phyloP scores from a whole-genome alignment of 2,329 filamentous ascomycete genomes.

The Venturia oleaginea region DNA sequence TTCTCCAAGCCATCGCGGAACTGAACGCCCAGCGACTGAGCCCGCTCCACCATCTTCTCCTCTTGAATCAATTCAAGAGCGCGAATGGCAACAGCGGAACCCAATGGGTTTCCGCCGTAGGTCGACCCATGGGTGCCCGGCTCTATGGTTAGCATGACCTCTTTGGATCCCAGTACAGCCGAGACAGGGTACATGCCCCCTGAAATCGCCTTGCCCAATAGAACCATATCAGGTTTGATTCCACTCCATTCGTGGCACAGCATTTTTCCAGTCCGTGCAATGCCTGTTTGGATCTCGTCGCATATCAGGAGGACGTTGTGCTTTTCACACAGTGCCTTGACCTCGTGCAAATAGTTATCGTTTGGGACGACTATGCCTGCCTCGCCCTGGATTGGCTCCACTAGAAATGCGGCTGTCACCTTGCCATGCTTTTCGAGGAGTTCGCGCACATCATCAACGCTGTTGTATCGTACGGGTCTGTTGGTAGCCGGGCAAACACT shows the following conservation, averaged over 20 bases:
- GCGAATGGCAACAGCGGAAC: slow-evolving; percentile 89
- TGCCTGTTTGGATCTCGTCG: slow-evolving; percentile 97
- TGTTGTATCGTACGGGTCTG: slow-evolving; percentile 76
- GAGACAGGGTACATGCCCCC: slow-evolving; percentile 99
- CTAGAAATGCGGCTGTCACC: slow-evolving; percentile 83
- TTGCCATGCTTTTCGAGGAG: slow-evolving; percentile 72
- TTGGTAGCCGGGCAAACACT: slow-evolving; percentile 66
- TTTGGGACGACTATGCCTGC: slow-evolving; percentile 93
- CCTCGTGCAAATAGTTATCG: slow-evolving; percentile 73
- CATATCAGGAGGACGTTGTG: slow-evolving; percentile 94
- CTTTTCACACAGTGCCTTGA: slow-evolving; percentile 81
- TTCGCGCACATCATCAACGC: slow-evolving; percentile 68
- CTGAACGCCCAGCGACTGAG: slow-evolving; percentile 68
- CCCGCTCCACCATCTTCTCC: slow-evolving; percentile 75
- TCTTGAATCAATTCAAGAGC: slow-evolving; percentile 91
- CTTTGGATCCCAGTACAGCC: slow-evolving; percentile 76
- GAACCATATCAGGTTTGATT: slow-evolving; percentile 90
- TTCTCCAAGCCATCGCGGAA: slow-evolving; percentile 72
- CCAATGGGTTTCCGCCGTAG: slow-evolving; percentile 95
- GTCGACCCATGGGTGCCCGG: slow-evolving; percentile 95
- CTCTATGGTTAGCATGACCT: slow-evolving; percentile 92
- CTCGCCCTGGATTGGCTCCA: slow-evolving; percentile 96
- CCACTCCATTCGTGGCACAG: slow-evolving; percentile 90
- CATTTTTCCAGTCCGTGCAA: slow-evolving; percentile 88
- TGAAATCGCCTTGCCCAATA: slow-evolving; percentile 94